Percentiles rank a stretch among this genome's conserved stretches.
phyloP scores from a whole-genome alignment of 2,329 filamentous ascomycete species.

The Whalleya microplaca region DNA sequence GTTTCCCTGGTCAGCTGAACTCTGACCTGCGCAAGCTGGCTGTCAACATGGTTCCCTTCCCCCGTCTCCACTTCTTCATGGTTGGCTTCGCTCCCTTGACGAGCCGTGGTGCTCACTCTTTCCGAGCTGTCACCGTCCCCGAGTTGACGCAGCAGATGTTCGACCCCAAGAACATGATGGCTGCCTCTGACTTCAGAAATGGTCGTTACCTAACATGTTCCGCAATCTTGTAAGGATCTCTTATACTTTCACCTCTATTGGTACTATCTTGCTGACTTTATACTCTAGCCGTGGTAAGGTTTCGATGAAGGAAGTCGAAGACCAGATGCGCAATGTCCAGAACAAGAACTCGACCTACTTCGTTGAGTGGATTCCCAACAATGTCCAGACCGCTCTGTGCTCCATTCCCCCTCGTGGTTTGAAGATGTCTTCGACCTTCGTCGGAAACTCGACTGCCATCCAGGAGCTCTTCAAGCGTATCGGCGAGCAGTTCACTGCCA shows the following conservation, averaged over 20 bases:
- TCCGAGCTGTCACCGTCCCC: slow-evolving; percentile 96
- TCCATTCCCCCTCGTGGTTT: slow-evolving; percentile 96
- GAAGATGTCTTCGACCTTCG: slow-evolving; percentile 99
- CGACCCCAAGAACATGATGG: slow-evolving; percentile 99
- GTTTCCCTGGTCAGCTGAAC: slow-evolving; percentile 99
- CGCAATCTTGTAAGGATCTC: slow-evolving; percentile 80
- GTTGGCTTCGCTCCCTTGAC: slow-evolving; percentile 99
- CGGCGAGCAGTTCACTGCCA: slow-evolving; percentile 98
- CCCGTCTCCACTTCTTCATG: slow-evolving; percentile 99
- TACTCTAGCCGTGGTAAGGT: slow-evolving; percentile 85
- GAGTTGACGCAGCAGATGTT: slow-evolving; percentile 99
- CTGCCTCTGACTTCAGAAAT: slow-evolving; percentile 99
- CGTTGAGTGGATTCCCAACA: slow-evolving; percentile 99
- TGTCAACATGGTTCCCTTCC: slow-evolving; percentile 99
- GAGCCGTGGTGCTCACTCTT: slow-evolving; percentile 87
- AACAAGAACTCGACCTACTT: slow-evolving; percentile 99
- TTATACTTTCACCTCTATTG: background rate
- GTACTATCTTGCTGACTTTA: slow-evolving; percentile 31
- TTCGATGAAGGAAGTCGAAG: slow-evolving; percentile 99
- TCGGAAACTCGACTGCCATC: slow-evolving; percentile 99
- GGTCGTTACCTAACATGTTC: slow-evolving; percentile 99
- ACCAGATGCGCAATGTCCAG: slow-evolving; percentile 99
- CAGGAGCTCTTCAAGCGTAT: slow-evolving; percentile 99
- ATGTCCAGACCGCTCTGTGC: slow-evolving; percentile 99
- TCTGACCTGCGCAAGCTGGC: slow-evolving; percentile 99